Percentiles rank a stretch among this genome's conserved stretches.
These are phyloP conservation scores for Speleostelium caveatum DNA, from an alignment of 78 protist species.

Conservation along the genomic window DNA sequence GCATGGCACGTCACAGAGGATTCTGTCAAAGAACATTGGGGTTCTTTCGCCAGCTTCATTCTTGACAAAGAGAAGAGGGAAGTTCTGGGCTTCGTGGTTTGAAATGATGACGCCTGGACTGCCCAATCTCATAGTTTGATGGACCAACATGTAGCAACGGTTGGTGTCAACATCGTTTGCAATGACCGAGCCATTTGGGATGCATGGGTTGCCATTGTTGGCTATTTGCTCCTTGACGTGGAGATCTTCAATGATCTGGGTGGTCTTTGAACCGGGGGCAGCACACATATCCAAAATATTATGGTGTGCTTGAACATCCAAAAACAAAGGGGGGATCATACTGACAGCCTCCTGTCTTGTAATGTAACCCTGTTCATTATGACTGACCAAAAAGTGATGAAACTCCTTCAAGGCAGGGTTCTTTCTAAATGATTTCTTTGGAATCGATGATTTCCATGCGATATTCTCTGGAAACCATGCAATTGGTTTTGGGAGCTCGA, in stretches of 20 bases:
- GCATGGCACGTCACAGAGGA: slow-evolving; percentile 99
- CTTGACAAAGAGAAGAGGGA: slow-evolving; percentile 43
- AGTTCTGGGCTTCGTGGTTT: slow-evolving; percentile 90
- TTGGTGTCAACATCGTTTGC: slow-evolving; percentile 97
- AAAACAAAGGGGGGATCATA: slow-evolving; percentile 84
- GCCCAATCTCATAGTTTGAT: slow-evolving; percentile 87
- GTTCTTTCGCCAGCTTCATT: slow-evolving; percentile 3
- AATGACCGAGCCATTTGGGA: slow-evolving; percentile 85
- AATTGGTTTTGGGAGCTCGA: slow-evolving; percentile 17
- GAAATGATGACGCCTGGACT: slow-evolving; percentile 86
- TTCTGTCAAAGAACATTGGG: slow-evolving; percentile 88
- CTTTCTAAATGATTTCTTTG: slow-evolving; percentile 61
- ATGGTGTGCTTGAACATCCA: slow-evolving; percentile 72
- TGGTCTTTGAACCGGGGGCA: slow-evolving; percentile 99
- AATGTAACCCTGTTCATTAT: slow-evolving; percentile 78
- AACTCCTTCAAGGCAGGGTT: slow-evolving; percentile 29
- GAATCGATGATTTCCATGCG: slow-evolving; percentile 74
- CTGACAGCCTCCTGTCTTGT: slow-evolving; percentile 86
- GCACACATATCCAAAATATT: slow-evolving; percentile 98
- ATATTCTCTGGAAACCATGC: slow-evolving; percentile 77
- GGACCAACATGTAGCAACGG: slow-evolving; percentile 94
- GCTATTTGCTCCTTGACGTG: slow-evolving; percentile 4
- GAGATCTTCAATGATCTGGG: slow-evolving; percentile 94
- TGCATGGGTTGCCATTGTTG: background rate
- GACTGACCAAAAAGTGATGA: slow-evolving; percentile 61